A percentile compares a stretch with the other conserved stretches of the same genome.
These are phyloP conservation scores for Chamaenerion angustifolium DNA, from an alignment of 345 rosid species.

Conservation along the genomic window DNA sequence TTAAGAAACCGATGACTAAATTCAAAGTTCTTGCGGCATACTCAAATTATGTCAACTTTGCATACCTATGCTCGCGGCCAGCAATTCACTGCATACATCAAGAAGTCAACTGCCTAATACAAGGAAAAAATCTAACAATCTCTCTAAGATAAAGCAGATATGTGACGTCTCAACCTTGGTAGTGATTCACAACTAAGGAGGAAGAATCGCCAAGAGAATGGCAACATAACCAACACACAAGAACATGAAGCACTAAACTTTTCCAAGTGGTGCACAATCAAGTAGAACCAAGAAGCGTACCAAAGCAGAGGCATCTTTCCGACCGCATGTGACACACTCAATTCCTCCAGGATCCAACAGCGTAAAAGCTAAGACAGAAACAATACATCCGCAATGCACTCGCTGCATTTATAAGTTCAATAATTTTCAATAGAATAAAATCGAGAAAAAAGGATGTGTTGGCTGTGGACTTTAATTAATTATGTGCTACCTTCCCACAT, in stretches of 20 bases:
- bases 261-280: not conserved
- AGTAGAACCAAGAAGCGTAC: conserved; percentile 29
- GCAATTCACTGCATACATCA: not conserved
- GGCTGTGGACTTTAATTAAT: conserved; percentile 10
- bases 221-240: not conserved
- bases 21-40: not conserved
- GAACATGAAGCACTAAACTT: not conserved
- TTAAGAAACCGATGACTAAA: not conserved
- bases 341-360: conserved; percentile 92
- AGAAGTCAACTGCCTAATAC: not conserved
- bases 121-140: not conserved
- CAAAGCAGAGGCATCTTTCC: conserved; percentile 33
- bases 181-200: too few species aligned
- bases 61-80: too few species aligned
- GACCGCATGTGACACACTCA: conserved; percentile 64
- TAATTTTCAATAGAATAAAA: conserved; percentile 2
- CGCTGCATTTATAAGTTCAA: conserved; percentile 30
- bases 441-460: conserved; percentile 1
- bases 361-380: conserved; percentile 36
- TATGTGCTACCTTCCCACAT: conserved; percentile 66
- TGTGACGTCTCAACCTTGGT: too few species aligned
- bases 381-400: conserved; percentile 93
- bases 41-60: too few species aligned
- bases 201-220: too few species aligned
- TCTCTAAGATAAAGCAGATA: too few species aligned